Evolutionary conservation across 495 filamentous ascomycete species (phyloP).

Genomic region (Penicillium daleae): DNA sequence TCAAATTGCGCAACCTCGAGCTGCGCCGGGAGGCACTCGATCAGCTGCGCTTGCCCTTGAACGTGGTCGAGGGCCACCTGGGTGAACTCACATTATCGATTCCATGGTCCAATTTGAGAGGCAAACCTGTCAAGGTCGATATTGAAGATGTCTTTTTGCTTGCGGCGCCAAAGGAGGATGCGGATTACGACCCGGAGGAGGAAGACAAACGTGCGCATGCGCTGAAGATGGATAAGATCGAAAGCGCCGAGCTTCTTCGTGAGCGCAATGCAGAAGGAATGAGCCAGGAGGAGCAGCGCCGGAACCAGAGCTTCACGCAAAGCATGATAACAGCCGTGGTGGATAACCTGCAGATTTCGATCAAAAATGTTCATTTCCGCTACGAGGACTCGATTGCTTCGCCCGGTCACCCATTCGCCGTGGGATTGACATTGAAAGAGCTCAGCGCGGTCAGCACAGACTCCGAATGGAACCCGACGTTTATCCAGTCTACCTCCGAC

Average conservation of each 20-base stretch:
- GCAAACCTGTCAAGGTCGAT: constrained; percentile 89
- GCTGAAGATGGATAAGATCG: constrained; percentile 96
- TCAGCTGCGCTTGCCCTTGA: constrained; percentile 91
- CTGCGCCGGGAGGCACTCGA: constrained; percentile 92
- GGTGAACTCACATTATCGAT: constrained; percentile 88
- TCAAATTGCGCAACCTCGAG: constrained; percentile 89
- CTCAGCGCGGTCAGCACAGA: constrained; percentile 97
- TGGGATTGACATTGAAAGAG: constrained; percentile 89
- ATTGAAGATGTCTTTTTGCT: constrained; percentile 97
- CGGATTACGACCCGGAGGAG: constrained; percentile 89
- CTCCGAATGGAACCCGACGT: constrained; percentile 88
- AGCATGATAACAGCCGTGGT: constrained; percentile 94
- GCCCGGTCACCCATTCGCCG: constrained; percentile 90
- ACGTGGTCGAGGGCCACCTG: constrained; percentile 93
- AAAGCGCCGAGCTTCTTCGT: constrained; percentile 91
- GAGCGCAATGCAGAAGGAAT: constrained; percentile 91
- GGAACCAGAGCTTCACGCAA: constrained; percentile 94
- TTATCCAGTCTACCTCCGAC: constrained; percentile 80
- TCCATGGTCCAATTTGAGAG: constrained; percentile 93
- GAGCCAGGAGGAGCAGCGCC: constrained; percentile 90
- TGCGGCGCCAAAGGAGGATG: constrained; percentile 91
- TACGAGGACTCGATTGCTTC: constrained; percentile 98
- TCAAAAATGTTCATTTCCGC: constrained; percentile 97
- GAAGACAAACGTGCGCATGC: constrained; percentile 80
- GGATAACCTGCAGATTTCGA: constrained; percentile 93